Base-by-base conservation (phyloP, 148 eudicot species). In the Heliosperma pusillum region DNA sequence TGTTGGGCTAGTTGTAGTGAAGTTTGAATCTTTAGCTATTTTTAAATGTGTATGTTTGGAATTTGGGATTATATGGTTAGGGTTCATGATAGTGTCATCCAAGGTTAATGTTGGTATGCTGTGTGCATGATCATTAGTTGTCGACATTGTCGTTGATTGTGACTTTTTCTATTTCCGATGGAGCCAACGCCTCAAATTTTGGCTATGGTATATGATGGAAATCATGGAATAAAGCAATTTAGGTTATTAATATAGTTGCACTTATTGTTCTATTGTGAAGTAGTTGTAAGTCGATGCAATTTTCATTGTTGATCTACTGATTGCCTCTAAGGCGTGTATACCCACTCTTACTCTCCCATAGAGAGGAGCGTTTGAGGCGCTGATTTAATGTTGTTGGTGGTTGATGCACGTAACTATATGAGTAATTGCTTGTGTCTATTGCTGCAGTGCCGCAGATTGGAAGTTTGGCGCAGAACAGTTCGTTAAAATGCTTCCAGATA, bases 381-480 rank as follows among this genome's bases (percentile, higher is more conserved):
- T 33, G 15, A 7, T 25, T n/a, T 44, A 12, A 33, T 40, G 20
- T 10, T 7, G 27, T 77, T 65, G 19, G 0, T 36, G 63, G 11
- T 65, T 55, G 44, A 63, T 69, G 10, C 42, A 40, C 21, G 15
- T 40, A 25, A 5, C 3, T 52, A 20, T 66, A 7, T 69, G 58
- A 59, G 66, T 69, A 25, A 66, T 66, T 59, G 60, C 45, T 5
- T 69, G 50, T 47, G 40, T 69, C 44, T 77, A 33, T 82, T 71
- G 50, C 57, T 84, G 80, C 92, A 95, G 99, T 83, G 77, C 90
- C 52, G 36, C 85, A 3, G 92, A 95, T 80, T 95, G 99, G 99
- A 92, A 88, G 82, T 95, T 90, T 72, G 97, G 81, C 52, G 94
- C 97, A 13, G 97, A 89, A 84, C 94, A 88, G 80, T 95, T 92